Base-by-base conservation (phyloP, 441 rosid species). In the Raphanus hybrid region DNA sequence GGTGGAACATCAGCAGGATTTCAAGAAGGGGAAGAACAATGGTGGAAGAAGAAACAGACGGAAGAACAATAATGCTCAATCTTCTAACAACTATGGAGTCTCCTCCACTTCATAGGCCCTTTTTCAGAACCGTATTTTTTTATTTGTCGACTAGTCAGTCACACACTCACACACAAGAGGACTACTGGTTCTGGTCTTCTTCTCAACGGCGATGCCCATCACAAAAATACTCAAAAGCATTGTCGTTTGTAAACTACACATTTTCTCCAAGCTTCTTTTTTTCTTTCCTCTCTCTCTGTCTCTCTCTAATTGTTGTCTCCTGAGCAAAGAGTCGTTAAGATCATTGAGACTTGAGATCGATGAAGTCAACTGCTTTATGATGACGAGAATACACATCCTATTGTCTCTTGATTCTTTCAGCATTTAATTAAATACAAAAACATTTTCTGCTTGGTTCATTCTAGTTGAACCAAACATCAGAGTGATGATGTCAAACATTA, bases 1-100 rank as follows among this genome's bases (percentile, higher is more conserved):
- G 88, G 94, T 80, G 85, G 90, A 81, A 35, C 86, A 82, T 59
- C 86, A 58, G 69, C 79, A 83, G 61, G 84, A 57, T 35, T 75
- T 82, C 81, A 80, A 70, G 85, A 87, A 80, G 67, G 89, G 79
- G 78, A 84, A 80, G 64, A 74, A 61, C 67, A 75, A 68, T 14
- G 73, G 80, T 57, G 82, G 83, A 26, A 70, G 86, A 29, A 70
- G 75, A 72, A 78, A 76, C 74, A 81, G 76, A 48, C 77, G 90
- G 82, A 87, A 85, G 67, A 80, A n/a, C n/a, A n/a, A n/a, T n/a
- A n/a, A n/a, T n/a, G n/a, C 85, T 62, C 77, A 85, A 6, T 75
- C 91, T 23, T 78, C 82, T 23, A 69, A 67, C 43, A 84, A 76
- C 82, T 74, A 67, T 6, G 84, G 87, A 35, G 80, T 87, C 45